phyloP scores from a whole-genome alignment of 176 grass and related monocot species.

The Zizania latifolia region DNA sequence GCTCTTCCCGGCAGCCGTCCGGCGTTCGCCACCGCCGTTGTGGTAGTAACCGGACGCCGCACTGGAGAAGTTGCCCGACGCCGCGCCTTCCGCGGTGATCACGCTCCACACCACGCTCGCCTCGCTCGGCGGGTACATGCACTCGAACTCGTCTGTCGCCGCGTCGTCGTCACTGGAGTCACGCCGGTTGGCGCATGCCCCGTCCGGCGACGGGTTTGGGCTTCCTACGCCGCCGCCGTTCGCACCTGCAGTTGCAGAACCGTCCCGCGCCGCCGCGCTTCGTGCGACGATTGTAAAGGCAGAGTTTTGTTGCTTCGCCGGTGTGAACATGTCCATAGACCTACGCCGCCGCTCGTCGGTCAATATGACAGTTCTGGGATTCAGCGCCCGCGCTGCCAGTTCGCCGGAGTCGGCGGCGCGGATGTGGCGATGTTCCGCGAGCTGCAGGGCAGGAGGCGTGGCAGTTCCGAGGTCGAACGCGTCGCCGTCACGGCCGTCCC shows the following conservation, averaged over 20 bases:
- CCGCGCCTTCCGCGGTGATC: slow-evolving; percentile 42
- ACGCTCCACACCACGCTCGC: slow-evolving; percentile 50
- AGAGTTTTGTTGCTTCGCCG: neutral
- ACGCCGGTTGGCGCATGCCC: neutral
- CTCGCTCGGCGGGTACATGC: slow-evolving; percentile 42
- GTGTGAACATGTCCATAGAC: neutral
- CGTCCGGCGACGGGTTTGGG: neutral
- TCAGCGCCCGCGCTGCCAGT: neutral
- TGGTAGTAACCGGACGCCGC: slow-evolving; percentile 37
- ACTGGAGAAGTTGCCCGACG: slow-evolving; percentile 47
- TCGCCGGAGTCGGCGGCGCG: neutral
- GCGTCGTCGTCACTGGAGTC: slow-evolving; percentile 12
- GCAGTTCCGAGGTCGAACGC: neutral
- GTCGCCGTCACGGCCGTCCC: neutral
- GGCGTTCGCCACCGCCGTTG: neutral
- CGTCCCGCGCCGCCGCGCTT: neutral
- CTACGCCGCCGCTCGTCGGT: slow-evolving; percentile 7
- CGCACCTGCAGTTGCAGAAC: neutral
- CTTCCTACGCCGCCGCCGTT: neutral
- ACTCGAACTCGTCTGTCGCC: slow-evolving; percentile 23
- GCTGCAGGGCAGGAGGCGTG: neutral
- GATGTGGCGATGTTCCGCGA: neutral
- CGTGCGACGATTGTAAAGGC: slow-evolving; percentile 19
- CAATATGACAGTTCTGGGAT: neutral
- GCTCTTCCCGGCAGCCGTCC: neutral